Percentiles rank a stretch among this genome's conserved stretches.
Evolutionary conservation across 352 stramenopile genomes (phyloP).

Genomic region (Phytophthora pini): DNA sequence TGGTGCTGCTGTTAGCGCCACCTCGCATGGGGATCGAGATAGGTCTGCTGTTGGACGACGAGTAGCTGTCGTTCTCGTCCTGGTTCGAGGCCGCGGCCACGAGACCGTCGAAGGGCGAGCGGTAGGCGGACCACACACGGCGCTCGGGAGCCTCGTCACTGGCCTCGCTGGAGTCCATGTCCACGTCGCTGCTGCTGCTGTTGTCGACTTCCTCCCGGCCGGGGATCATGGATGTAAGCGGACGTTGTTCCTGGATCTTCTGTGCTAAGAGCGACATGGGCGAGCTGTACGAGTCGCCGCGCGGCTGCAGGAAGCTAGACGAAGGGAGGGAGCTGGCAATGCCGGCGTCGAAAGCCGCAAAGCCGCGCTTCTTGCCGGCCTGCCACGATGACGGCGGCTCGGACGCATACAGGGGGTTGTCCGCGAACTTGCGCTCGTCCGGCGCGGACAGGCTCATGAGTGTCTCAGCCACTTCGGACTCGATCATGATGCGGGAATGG

Average conservation of each 20-base stretch:
- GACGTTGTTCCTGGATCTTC: constrained; percentile 60
- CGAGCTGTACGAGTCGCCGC: constrained; percentile 25
- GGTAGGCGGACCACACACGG: constrained; percentile 49
- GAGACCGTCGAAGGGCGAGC: constrained; percentile 73
- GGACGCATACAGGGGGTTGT: constrained; percentile 61
- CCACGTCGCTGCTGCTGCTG: constrained; percentile 59
- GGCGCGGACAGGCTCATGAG: constrained; percentile 84
- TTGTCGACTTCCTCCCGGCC: constrained; percentile 39
- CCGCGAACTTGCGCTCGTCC: constrained; percentile 68
- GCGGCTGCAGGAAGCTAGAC: constrained; percentile 52
- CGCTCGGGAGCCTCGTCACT: constrained; percentile 52
- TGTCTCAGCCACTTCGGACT: constrained; percentile 77
- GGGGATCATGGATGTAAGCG: constrained; percentile 80
- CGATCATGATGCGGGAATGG: constrained; percentile 50
- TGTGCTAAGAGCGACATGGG: constrained; percentile 53
- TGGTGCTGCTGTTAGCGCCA: constrained; percentile 32
- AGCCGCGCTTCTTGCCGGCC: constrained; percentile 57
- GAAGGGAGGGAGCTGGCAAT: constrained; percentile 62
- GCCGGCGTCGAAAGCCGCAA: constrained; percentile 44
- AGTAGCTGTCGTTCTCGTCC: constrained; percentile 50
- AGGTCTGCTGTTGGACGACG: constrained; percentile 52
- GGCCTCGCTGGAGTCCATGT: constrained; percentile 60
- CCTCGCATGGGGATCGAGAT: constrained; percentile 69
- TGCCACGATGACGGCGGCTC: constrained; percentile 64
- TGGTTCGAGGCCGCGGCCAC: constrained; percentile 62